These are phyloP conservation scores for Rhizophagus clarus DNA, from an alignment of 192 early-diverging fungal species.

Conservation along the genomic window DNA sequence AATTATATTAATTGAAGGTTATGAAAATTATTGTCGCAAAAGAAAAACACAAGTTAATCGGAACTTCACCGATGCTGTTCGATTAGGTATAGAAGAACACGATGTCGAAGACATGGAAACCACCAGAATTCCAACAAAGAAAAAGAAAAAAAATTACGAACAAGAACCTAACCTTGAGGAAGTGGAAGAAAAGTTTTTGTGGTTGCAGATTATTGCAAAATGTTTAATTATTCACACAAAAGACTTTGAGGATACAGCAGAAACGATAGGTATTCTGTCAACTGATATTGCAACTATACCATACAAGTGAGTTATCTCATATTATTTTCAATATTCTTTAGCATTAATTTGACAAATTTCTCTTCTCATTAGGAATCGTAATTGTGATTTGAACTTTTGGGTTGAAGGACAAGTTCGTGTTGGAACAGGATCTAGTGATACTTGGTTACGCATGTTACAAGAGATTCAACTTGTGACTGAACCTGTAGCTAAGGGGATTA, in stretches of 20 bases:
- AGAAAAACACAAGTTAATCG: slow-evolving; percentile 29
- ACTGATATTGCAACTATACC: slow-evolving; percentile 36
- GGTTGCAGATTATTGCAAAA: slow-evolving; percentile 36
- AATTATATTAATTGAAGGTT: slow-evolving; percentile 43
- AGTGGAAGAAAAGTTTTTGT: slow-evolving; percentile 35
- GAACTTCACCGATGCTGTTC: slow-evolving; percentile 37
- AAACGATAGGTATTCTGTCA: slow-evolving; percentile 35
- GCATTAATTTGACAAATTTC: neutral
- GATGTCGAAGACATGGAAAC: neutral
- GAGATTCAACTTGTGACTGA: slow-evolving; percentile 45
- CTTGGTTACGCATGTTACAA: slow-evolving; percentile 46
- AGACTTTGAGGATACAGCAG: slow-evolving; percentile 38
- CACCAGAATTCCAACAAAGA: neutral
- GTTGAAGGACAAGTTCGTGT: slow-evolving; percentile 21
- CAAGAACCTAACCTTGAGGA: slow-evolving; percentile 28
- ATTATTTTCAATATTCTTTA: neutral
- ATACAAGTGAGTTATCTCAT: slow-evolving; percentile 38
- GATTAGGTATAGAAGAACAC: neutral
- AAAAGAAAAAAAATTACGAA: slow-evolving; percentile 7
- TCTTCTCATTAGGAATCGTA: slow-evolving; percentile 5
- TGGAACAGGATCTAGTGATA: slow-evolving; percentile 37
- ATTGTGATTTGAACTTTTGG: slow-evolving; percentile 27
- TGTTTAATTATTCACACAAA: slow-evolving; percentile 38
- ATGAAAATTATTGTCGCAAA: slow-evolving; percentile 40
- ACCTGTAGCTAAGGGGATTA: slow-evolving; percentile 40